Base-by-base conservation (phyloP, 345 rosid genomes). In the Melaleuca quinquenervia region DNA sequence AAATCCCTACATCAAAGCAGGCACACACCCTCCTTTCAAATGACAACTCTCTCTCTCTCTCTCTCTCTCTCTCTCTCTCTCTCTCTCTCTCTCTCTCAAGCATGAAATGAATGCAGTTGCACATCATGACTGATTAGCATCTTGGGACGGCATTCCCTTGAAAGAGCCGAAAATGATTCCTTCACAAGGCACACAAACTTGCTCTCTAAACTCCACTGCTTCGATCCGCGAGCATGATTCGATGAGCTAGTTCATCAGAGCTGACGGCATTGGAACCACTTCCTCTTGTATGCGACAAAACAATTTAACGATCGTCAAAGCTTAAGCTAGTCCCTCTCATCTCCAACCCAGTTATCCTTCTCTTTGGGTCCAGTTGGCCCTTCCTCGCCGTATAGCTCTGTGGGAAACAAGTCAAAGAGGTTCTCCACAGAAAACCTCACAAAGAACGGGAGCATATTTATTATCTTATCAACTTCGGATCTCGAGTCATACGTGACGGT, bases 301-400 rank as follows among this genome's bases (percentile, higher is more conserved):
- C 50, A 51, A 21, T 60, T 32, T 49, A 55, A 50, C 13, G 21
- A 56, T 48, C 6, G 5, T 26, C 1, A 32, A 75, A 41, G 21
- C 87, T 91, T n/a, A 75, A 41, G 21, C 87, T 91, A 92, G 84
- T 93, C 90, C 85, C 92, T 90, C 89, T 96, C 99, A 87, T 96
- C 98, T 89, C 96, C 98, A 60, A 84, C 58, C 99, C 99, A 95
- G 82, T 96, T 95, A 82, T 94, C 91, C 78, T 96, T 96, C 92
- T 95, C 99, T 89, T 96, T 96, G 3, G 98, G 99, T 44, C 99
- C 99, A 0, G 98, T 94, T 10, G 99, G 99, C 76, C 99, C 99
- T 89, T 96, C 98, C 93, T 96, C 99, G 0, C 99, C 99, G 16
- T 95, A 95, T 21, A 96, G 95, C 90, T 94, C 96, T 4, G 96